Evolutionary conservation across 371 early-diverging fungal species (phyloP).

Genomic region (Paraphysoderma sedebokerense): DNA sequence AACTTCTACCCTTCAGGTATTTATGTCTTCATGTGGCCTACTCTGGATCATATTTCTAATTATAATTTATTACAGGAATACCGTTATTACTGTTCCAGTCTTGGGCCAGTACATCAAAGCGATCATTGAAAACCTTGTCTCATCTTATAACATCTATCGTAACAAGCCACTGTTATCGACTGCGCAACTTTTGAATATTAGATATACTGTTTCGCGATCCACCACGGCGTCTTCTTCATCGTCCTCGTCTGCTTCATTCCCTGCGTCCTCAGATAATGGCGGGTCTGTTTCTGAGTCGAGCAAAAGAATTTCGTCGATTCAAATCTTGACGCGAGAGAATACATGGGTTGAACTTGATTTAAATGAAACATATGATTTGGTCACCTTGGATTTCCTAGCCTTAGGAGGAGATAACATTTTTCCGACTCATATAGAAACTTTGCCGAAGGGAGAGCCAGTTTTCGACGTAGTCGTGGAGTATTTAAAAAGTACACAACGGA

Average conservation of each 20-base stretch:
- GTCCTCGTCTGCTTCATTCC: too few relatives aligned
- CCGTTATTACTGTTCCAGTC: too few relatives aligned
- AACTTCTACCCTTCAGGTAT: slow-evolving; percentile 28
- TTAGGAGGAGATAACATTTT: slow-evolving; percentile 14
- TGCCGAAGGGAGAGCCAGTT: background rate
- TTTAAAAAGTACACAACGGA: too few relatives aligned
- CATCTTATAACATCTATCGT: background rate
- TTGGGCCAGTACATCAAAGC: slow-evolving; percentile 7
- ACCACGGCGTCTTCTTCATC: slow-evolving; percentile 1
- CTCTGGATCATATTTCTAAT: too few relatives aligned
- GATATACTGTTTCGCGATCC: slow-evolving; percentile 1
- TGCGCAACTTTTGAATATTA: slow-evolving; percentile 9
- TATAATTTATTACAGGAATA: too few relatives aligned
- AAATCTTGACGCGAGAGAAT: slow-evolving; percentile 1
- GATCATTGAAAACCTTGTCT: slow-evolving; percentile 7
- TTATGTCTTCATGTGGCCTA: slow-evolving; percentile 1
- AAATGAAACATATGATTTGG: slow-evolving; percentile 5
- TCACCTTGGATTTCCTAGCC: slow-evolving; percentile 11
- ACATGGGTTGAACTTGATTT: too few relatives aligned
- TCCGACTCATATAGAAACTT: background rate
- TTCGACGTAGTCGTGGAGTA: slow-evolving; percentile 5
- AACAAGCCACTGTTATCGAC: slow-evolving; percentile 2
- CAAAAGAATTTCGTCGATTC: too few relatives aligned
- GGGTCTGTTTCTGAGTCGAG: too few relatives aligned
- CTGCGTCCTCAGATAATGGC: too few relatives aligned